Evolutionary conservation across 331 rosid species (phyloP), one percentile per base, ranked within the genome.

Genomic region (Quercus lobata): DNA sequence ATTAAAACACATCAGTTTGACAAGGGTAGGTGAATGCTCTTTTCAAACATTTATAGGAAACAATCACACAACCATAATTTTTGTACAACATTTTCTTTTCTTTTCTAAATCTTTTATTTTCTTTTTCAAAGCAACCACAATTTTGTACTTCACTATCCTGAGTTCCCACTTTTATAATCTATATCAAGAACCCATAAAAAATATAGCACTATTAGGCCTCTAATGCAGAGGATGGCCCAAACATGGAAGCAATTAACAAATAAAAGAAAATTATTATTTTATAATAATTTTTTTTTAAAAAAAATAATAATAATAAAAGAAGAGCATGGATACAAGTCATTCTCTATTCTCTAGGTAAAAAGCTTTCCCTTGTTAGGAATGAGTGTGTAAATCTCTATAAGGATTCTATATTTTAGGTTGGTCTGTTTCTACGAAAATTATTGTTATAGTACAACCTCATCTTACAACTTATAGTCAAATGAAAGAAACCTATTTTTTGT

Each of bases 11-110:
- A 81, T 86, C 87, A 82, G 76, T 85, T 87, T 82, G 87, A 85
- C 90, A 85, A 63, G 75, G 76, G 86, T 89, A 71, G 98, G 89
- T 94, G 93, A 84, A 79, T 85, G 97, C 95, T 88, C 87, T 88
- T 94, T 88, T 94, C 97, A 90, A 85, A 87, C 97, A 92, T 89
- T 92, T 88, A 92, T 84, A 87, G 37, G 82, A 79, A 72, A 27
- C 93, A 92, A 78, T 97, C 79, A 85, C 83, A 86, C 18, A 49
- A 49, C 55, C 55, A 49, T 12, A 49, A 49, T 49, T 82, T 78
- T 84, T 87, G 60, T 75, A 83, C 83, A 74, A 83, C 92, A 72
- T 80, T 71, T 74, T 82, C 86, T 77, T 62, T 75, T 76, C 1
- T 57, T 57, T 57, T 57, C 19, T 9, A 41, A 41, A 41, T 57